Evolutionary conservation across 345 rosid genomes (phyloP).

Genomic region (Sapria himalayana): DNA sequence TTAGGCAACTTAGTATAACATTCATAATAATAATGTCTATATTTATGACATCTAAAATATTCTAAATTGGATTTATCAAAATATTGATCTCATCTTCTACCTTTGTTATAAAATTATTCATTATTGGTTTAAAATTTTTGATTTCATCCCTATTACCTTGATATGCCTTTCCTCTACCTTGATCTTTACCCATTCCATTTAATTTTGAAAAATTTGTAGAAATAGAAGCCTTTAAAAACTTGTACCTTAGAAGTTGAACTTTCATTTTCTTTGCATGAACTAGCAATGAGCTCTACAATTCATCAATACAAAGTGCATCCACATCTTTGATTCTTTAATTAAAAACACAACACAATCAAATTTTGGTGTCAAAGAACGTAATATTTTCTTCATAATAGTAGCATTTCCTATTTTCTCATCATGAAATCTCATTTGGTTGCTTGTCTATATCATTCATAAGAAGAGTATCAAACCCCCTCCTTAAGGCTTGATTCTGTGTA

Average conservation of each 20-base stretch:
- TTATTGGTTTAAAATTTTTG: not conserved
- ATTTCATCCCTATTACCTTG: not conserved
- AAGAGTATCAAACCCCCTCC: not conserved
- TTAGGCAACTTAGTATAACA: not conserved
- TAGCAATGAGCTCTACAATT: not conserved
- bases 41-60: constrained; percentile 3
- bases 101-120: constrained; percentile 1
- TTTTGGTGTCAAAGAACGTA: not conserved
- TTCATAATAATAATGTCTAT: not conserved
- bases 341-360: not conserved
- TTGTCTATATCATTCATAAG: not conserved
- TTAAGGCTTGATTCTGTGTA: not conserved
- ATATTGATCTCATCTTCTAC: not conserved
- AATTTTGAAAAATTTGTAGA: not conserved
- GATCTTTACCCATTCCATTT: not conserved
- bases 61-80: constrained; percentile 4
- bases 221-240: not conserved
- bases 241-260: not conserved
- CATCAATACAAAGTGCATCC: not conserved
- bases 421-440: not conserved
- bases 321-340: not conserved
- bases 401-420: not conserved
- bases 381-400: not conserved
- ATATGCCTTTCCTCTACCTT: not conserved
- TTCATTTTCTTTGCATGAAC: not conserved